Evolutionary conservation across 2,329 filamentous ascomycete species (phyloP).

Genomic region (Trichophaea hybrida): DNA sequence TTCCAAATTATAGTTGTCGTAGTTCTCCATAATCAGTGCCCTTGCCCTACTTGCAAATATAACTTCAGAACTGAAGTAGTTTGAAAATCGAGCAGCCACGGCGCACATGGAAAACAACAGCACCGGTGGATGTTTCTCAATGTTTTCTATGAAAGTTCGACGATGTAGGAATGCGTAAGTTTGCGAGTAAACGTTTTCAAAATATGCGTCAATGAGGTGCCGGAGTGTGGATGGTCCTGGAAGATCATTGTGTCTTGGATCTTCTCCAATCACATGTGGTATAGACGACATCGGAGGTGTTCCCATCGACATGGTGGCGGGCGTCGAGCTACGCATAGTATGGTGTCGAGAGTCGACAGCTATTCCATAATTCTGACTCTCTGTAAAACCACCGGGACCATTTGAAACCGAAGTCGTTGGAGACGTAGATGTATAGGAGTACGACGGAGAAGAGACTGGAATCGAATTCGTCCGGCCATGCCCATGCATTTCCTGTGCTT

Average conservation of each 20-base stretch:
- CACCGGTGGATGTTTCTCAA: constrained; percentile 15
- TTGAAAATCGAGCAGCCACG: constrained; percentile 21
- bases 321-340: constrained; percentile 1
- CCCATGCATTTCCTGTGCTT: constrained; percentile 7
- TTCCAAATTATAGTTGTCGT: constrained; percentile 20
- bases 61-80: constrained; percentile 6
- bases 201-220: constrained; percentile 18
- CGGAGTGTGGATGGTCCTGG: constrained; percentile 6
- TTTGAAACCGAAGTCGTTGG: constrained; percentile 16
- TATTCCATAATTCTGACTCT: neutral
- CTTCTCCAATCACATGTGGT: constrained; percentile 16
- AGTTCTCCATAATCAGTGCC: constrained; percentile 19
- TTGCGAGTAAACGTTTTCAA: constrained; percentile 23
- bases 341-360: constrained; percentile 1
- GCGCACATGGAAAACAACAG: constrained; percentile 22
- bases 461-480: neutral
- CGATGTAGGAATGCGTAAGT: constrained; percentile 24
- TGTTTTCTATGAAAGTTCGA: constrained; percentile 14
- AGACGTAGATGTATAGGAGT: constrained; percentile 11
- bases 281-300: constrained; percentile 13
- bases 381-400: neutral
- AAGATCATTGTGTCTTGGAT: constrained; percentile 13
- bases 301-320: constrained; percentile 6
- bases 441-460: constrained; percentile 6
- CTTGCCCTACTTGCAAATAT: constrained; percentile 12